phyloP scores from a whole-genome alignment of 116 monocot genomes.

The Cymodocea nodosa region DNA sequence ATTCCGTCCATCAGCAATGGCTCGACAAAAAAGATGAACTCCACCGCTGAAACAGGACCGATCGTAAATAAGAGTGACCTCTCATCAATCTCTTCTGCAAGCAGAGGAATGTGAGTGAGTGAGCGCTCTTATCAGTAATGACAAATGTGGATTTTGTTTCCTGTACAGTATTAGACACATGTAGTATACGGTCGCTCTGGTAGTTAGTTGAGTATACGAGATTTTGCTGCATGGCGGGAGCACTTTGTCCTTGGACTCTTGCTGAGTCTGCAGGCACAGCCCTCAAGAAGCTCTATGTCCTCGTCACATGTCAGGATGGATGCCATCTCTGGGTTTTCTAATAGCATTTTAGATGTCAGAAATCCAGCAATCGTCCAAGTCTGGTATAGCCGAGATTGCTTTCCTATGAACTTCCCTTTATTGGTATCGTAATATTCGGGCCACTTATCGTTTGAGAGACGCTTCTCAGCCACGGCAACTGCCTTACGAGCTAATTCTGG shows the following conservation, averaged over 20 bases:
- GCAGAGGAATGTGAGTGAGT: background rate
- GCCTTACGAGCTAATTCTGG: slow-evolving; percentile 61
- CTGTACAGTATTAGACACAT: slow-evolving; percentile 2
- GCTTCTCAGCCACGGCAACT: slow-evolving; percentile 45
- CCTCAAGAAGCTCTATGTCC: slow-evolving; percentile 65
- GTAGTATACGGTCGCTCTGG: background rate
- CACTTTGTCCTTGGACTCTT: slow-evolving; percentile 39
- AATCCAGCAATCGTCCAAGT: slow-evolving; percentile 71
- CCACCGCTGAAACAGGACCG: slow-evolving; percentile 2
- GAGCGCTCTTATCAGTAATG: background rate
- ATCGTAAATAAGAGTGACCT: background rate
- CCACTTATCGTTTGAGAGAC: slow-evolving; percentile 56
- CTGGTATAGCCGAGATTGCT: slow-evolving; percentile 53
- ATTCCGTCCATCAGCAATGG: slow-evolving; percentile 1
- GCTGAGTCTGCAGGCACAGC: slow-evolving; percentile 44
- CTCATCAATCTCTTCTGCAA: background rate
- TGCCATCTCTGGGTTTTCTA: slow-evolving; percentile 51
- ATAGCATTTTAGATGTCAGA: slow-evolving; percentile 48
- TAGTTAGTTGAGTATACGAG: slow-evolving; percentile 22
- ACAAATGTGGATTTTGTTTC: background rate
- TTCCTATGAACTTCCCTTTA: slow-evolving; percentile 55
- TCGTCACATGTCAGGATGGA: slow-evolving; percentile 66
- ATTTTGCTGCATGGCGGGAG: slow-evolving; percentile 42
- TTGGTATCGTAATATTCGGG: slow-evolving; percentile 67
- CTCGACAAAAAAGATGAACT: slow-evolving; percentile 1